phyloP scores from a whole-genome alignment of 2,329 filamentous ascomycete genomes.

The Xylariaceae sp. region DNA sequence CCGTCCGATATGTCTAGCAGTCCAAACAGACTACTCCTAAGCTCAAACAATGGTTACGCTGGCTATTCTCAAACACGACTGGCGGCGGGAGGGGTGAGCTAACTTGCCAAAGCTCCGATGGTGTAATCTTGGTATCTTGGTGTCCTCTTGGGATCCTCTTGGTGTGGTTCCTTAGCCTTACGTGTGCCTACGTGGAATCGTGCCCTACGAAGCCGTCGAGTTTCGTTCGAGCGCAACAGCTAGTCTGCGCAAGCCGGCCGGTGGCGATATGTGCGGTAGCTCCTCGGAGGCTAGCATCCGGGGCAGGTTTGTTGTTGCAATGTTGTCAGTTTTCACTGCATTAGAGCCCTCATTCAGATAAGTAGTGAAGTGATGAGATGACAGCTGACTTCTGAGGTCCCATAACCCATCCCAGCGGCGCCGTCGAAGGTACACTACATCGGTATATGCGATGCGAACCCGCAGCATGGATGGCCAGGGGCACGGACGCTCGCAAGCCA shows the following conservation, averaged over 20 bases:
- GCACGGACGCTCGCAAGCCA: background rate
- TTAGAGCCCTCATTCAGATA: background rate
- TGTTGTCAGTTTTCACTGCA: conserved; percentile 1
- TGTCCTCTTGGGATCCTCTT: too few species aligned
- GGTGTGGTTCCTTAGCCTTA: background rate
- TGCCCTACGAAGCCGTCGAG: background rate
- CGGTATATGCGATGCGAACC: background rate
- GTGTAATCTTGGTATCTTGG: background rate
- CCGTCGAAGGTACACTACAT: background rate
- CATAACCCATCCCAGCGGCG: conserved; percentile 12
- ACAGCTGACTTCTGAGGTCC: conserved; percentile 8
- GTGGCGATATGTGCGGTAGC: background rate
- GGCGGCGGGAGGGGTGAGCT: conserved; percentile 10
- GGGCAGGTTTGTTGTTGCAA: background rate
- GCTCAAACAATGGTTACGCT: conserved; percentile 8
- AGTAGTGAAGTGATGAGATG: background rate
- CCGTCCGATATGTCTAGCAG: background rate
- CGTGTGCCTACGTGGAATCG: background rate
- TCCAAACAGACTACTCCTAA: conserved; percentile 4
- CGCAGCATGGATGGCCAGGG: background rate
- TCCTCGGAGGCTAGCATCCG: conserved; percentile 1
- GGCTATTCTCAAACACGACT: conserved; percentile 3
- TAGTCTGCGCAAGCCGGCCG: background rate
- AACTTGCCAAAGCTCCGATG: conserved; percentile 4
- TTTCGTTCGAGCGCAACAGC: conserved; percentile 1